Conservation (phyloP, 345 rosid species). For the Gossypium stocksii region DNA sequence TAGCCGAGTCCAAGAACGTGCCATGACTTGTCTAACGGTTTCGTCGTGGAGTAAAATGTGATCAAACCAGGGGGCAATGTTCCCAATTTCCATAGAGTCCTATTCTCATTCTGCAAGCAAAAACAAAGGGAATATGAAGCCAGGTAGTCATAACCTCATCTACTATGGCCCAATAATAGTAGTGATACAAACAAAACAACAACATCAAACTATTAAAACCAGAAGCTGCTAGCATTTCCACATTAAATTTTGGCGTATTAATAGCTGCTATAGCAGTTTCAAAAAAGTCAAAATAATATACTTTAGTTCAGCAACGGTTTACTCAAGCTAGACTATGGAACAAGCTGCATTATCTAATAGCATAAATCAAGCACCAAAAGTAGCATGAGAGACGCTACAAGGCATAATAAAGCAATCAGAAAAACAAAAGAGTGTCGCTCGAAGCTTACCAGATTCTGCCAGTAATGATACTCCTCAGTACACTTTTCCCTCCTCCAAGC, state of each 20-base stretch:
- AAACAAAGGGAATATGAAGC: not conserved
- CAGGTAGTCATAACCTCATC: not conserved
- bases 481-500: conserved; percentile 98
- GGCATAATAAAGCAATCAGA: not conserved
- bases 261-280: not conserved
- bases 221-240: not conserved
- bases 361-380: not conserved
- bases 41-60: conserved; percentile 87
- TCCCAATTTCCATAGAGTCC: conserved; percentile 82
- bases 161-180: not conserved
- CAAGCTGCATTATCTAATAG: not conserved
- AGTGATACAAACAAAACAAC: not conserved
- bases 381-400: not conserved
- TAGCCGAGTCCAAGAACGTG: conserved; percentile 94
- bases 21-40: conserved; percentile 93
- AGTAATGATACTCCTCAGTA: conserved; percentile 95
- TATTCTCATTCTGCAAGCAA: conserved; percentile 87
- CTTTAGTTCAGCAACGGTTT: not conserved
- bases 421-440: not conserved
- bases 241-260: not conserved
- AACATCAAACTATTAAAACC: not conserved
- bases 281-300: not conserved
- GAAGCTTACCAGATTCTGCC: conserved; percentile 83
- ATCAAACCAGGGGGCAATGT: conserved; percentile 41
- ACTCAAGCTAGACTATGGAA: not conserved